Percentiles rank a stretch among this genome's conserved stretches.
Evolutionary conservation across 768 basidiomycete genomes (phyloP).

Genomic region (Lepiota brunneoincarnata): DNA sequence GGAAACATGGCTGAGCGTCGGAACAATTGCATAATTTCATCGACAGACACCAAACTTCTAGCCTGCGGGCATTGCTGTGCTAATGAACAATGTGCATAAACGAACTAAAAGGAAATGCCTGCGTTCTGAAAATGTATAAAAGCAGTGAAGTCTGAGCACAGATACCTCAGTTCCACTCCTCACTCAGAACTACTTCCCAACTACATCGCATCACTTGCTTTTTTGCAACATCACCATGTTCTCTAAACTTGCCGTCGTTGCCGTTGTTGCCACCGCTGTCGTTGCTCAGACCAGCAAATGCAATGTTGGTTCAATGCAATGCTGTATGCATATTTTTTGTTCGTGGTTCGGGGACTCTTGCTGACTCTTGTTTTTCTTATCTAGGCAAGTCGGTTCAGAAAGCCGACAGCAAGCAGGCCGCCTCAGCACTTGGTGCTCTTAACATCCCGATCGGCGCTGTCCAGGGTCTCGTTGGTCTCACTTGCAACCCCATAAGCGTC

Average conservation of each 20-base stretch:
- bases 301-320: slow-evolving; percentile 8
- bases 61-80: neutral
- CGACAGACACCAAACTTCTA: neutral
- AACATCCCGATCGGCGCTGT: slow-evolving; percentile 8
- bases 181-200: neutral
- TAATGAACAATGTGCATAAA: neutral
- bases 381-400: neutral
- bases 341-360: too few relatives aligned
- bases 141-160: neutral
- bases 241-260: slow-evolving; percentile 1
- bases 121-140: neutral
- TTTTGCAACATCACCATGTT: slow-evolving; percentile 5
- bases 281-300: slow-evolving; percentile 1
- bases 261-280: neutral
- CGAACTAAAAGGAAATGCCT: neutral
- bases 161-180: neutral
- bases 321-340: neutral
- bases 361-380: neutral
- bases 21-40: neutral
- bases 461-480: slow-evolving; percentile 17
- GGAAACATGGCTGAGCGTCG: too few relatives aligned
- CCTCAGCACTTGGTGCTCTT: slow-evolving; percentile 10
- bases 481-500: slow-evolving; percentile 22
- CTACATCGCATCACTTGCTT: neutral
- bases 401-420: neutral